Conservation (phyloP, 805 yeast genomes). For the Candida parachauliodes region DNA sequence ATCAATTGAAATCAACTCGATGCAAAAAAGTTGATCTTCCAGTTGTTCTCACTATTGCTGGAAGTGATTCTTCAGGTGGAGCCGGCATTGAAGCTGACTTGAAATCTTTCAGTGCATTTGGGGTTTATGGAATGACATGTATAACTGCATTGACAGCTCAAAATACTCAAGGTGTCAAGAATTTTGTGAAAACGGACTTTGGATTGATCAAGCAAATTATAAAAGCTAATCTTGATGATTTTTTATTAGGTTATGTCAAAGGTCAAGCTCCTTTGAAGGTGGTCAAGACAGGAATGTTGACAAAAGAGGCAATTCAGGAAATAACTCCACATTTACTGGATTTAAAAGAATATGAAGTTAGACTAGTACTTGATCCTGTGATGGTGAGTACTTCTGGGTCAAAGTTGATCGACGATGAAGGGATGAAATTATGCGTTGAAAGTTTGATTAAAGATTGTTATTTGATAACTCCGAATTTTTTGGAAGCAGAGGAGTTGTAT, state of each 20-base stretch:
- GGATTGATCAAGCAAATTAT: conserved; percentile 47
- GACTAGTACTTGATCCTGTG: conserved; percentile 76
- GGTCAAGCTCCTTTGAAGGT: conserved; percentile 43
- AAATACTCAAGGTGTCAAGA: conserved; percentile 53
- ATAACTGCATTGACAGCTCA: conserved; percentile 80
- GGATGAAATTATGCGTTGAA: conserved; percentile 41
- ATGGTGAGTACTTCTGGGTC: conserved; percentile 80
- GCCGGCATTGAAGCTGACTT: conserved; percentile 91
- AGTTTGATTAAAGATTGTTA: conserved; percentile 50
- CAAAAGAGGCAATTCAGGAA: conserved; percentile 49
- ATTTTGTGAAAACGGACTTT: conserved; percentile 39
- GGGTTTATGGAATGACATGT: conserved; percentile 73
- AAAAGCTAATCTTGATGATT: conserved; percentile 55
- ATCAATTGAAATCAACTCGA: conserved; percentile 5
- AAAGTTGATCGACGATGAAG: conserved; percentile 46
- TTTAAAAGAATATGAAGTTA: conserved; percentile 22
- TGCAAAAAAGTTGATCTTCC: conserved; percentile 10
- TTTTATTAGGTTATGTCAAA: conserved; percentile 30
- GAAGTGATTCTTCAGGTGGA: conserved; percentile 85
- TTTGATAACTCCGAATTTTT: conserved; percentile 70
- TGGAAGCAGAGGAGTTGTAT: conserved; percentile 54
- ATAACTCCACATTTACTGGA: conserved; percentile 34
- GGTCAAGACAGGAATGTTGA: conserved; percentile 78
- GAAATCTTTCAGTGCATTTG: conserved; percentile 72
- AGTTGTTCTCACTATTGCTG: conserved; percentile 47